A percentile compares a stretch with the other conserved stretches of the same genome.
phyloP scores from a whole-genome alignment of 352 stramenopile genomes.

The Pythium sukuiense region DNA sequence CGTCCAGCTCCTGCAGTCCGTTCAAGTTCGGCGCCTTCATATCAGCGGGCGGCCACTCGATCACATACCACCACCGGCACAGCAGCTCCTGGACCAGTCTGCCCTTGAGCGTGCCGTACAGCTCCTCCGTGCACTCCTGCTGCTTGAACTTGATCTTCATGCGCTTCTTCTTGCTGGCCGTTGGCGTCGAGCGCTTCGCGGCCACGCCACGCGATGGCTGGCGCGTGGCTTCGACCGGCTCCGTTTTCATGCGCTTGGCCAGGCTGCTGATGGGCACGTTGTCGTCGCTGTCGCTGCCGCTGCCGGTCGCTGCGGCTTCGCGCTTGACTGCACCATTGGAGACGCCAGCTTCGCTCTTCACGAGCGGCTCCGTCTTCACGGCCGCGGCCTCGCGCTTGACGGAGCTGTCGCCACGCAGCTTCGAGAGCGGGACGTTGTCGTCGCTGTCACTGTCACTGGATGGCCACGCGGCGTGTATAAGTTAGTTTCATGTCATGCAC shows the following conservation, averaged over 20 bases:
- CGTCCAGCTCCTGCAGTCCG: constrained; percentile 80
- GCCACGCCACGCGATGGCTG: neutral
- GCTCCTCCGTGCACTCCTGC: constrained; percentile 79
- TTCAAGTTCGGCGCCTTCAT: constrained; percentile 48
- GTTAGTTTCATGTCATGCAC: too few species aligned
- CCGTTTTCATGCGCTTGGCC: constrained; percentile 56
- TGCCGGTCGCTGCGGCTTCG: neutral
- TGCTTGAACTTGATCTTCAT: constrained; percentile 88
- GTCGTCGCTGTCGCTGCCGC: constrained; percentile 67
- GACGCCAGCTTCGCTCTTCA: constrained; percentile 24
- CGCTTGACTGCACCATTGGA: constrained; percentile 31
- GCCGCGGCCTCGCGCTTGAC: constrained; percentile 18
- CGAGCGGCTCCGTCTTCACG: constrained; percentile 14
- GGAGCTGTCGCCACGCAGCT: constrained; percentile 38
- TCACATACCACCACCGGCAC: constrained; percentile 86
- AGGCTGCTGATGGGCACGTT: constrained; percentile 71
- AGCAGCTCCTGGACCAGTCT: constrained; percentile 73
- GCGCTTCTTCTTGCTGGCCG: constrained; percentile 54
- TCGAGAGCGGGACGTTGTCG: constrained; percentile 77
- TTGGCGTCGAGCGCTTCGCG: constrained; percentile 18
- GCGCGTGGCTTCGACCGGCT: constrained; percentile 22
- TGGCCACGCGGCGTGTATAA: neutral
- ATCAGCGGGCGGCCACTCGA: constrained; percentile 69
- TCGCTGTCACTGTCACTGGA: constrained; percentile 73
- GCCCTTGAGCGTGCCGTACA: constrained; percentile 82